Evolutionary conservation across 1,284 basidiomycete genomes (phyloP).

Genomic region (Fomitopsis palustris): DNA sequence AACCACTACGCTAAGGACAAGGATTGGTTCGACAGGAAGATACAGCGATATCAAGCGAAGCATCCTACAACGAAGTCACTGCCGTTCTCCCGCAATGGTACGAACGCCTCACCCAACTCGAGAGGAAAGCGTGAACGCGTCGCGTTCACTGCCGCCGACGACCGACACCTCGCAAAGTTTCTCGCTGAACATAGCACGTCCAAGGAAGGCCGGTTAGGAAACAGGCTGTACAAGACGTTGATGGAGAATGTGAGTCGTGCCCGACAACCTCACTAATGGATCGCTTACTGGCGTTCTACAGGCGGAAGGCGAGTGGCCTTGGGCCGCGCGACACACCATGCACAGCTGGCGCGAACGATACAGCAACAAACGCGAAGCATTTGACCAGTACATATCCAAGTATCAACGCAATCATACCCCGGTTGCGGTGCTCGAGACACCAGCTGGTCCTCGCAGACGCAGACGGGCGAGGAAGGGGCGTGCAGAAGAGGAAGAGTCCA

Average conservation of each 20-base stretch:
- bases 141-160: conserved; percentile 65
- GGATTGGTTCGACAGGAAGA: conserved; percentile 36
- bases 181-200: conserved; percentile 66
- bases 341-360: conserved; percentile 77
- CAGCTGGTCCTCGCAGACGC: not conserved
- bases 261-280: not conserved
- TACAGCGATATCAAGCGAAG: conserved; percentile 32
- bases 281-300: not conserved
- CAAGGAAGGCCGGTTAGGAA: conserved; percentile 68
- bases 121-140: conserved; percentile 36
- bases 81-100: not conserved
- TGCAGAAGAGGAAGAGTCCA: not conserved
- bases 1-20: conserved; percentile 45
- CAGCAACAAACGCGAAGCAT: conserved; percentile 58
- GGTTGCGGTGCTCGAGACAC: not conserved
- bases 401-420: conserved; percentile 21
- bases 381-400: conserved; percentile 48
- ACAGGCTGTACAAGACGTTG: conserved; percentile 59
- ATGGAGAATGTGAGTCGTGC: conserved; percentile 13
- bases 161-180: conserved; percentile 60
- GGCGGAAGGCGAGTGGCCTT: conserved; percentile 31
- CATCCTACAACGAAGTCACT: conserved; percentile 13
- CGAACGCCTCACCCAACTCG: not conserved
- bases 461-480: not conserved
- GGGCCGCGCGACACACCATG: conserved; percentile 71